Evolutionary conservation across 1,284 basidiomycete species (phyloP).

Genomic region (Blastosporella zonata): DNA sequence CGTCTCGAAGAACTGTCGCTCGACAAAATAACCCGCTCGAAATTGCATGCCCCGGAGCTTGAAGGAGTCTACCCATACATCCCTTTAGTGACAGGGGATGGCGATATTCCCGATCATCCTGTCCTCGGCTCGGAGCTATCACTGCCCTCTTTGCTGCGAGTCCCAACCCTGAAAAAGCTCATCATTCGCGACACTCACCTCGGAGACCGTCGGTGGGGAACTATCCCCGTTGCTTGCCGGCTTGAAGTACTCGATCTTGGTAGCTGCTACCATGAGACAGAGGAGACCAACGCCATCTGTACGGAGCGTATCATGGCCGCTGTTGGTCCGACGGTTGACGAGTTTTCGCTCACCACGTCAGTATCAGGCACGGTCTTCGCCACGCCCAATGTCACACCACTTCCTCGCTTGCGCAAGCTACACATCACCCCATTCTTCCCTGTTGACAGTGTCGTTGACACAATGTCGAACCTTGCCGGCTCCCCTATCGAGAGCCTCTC

Average conservation of each 20-base stretch:
- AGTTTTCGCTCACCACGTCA: conserved; percentile 52
- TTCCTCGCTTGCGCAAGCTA: conserved; percentile 50
- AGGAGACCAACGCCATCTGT: conserved; percentile 49
- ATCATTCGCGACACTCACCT: conserved; percentile 69
- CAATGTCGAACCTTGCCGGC: conserved; percentile 55
- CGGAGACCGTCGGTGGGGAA: conserved; percentile 56
- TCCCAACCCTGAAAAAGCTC: conserved; percentile 58
- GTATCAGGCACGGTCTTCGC: conserved; percentile 44
- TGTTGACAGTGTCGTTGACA: conserved; percentile 55
- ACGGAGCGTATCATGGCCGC: conserved; percentile 58
- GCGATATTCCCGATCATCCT: conserved; percentile 57
- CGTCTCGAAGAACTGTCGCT: conserved; percentile 54
- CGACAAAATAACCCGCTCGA: conserved; percentile 63
- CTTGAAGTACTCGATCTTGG: conserved; percentile 61
- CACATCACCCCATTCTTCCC: conserved; percentile 63
- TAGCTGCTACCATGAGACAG: conserved; percentile 51
- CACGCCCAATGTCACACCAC: conserved; percentile 45
- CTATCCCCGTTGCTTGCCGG: conserved; percentile 44
- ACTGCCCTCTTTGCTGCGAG: conserved; percentile 61
- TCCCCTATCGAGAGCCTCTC: conserved; percentile 58
- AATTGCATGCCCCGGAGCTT: conserved; percentile 55
- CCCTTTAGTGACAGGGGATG: conserved; percentile 56
- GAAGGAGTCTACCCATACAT: conserved; percentile 50
- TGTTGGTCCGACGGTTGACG: conserved; percentile 50
- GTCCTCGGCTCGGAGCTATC: conserved; percentile 53